phyloP scores from a whole-genome alignment of 2,329 filamentous ascomycete species.

The Malbranchea cinnamomea region DNA sequence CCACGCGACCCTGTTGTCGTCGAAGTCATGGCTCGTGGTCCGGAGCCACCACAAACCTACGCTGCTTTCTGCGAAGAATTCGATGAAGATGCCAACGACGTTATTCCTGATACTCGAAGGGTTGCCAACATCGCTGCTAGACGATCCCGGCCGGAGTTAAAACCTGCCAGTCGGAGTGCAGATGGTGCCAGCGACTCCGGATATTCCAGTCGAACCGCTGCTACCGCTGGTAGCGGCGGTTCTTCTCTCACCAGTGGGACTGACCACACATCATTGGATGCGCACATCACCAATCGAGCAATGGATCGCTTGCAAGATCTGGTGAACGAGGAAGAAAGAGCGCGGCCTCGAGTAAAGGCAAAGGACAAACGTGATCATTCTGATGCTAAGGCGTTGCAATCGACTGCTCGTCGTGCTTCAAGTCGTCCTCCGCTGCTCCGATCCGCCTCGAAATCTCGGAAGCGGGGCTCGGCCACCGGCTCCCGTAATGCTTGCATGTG shows the following conservation, averaged over 20 bases:
- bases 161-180: slow-evolving; percentile 18
- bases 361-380: slow-evolving; percentile 7
- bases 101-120: slow-evolving; percentile 32
- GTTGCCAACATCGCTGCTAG: slow-evolving; percentile 37
- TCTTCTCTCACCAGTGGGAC: slow-evolving; percentile 34
- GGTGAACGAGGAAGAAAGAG: slow-evolving; percentile 15
- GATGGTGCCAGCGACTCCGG: slow-evolving; percentile 46
- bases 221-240: slow-evolving; percentile 37
- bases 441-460: slow-evolving; percentile 21
- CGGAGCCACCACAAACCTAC: slow-evolving; percentile 15
- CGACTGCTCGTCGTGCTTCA: slow-evolving; percentile 18
- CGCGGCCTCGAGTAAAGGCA: slow-evolving; percentile 5
- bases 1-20: too few species aligned
- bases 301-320: slow-evolving; percentile 10
- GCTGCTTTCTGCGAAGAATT: slow-evolving; percentile 34
- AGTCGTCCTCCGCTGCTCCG: slow-evolving; percentile 18
- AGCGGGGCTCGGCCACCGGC: slow-evolving; percentile 16
- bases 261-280: slow-evolving; percentile 25
- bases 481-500: slow-evolving; percentile 12
- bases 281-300: slow-evolving; percentile 14
- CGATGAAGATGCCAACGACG: slow-evolving; percentile 29
- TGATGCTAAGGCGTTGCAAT: slow-evolving; percentile 22
- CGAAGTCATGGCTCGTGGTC: too few species aligned
- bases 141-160: slow-evolving; percentile 30
- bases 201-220: slow-evolving; percentile 44